phyloP scores from a whole-genome alignment of 2,329 filamentous ascomycete species.

The Fusarium sp. region DNA sequence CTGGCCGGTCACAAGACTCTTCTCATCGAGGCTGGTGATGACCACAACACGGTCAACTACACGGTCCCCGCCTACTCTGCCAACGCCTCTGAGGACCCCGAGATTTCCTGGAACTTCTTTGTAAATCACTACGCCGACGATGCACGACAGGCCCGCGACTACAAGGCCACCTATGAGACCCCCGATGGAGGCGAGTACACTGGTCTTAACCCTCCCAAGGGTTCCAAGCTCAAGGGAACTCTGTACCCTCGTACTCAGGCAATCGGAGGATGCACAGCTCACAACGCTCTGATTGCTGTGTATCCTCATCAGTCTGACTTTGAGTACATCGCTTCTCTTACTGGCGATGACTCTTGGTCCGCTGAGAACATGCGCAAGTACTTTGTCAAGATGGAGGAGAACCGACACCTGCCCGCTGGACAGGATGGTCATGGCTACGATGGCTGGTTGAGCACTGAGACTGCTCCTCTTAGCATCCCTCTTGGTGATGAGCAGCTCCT shows the following conservation, averaged over 20 bases:
- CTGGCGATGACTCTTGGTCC: slow-evolving; percentile 69
- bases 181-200: slow-evolving; percentile 65
- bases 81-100: slow-evolving; percentile 64
- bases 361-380: slow-evolving; percentile 70
- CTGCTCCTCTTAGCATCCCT: slow-evolving; percentile 26
- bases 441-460: slow-evolving; percentile 37
- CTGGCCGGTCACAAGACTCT: slow-evolving; percentile 68
- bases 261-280: slow-evolving; percentile 63
- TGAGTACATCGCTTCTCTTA: slow-evolving; percentile 65
- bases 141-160: slow-evolving; percentile 62
- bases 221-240: slow-evolving; percentile 54
- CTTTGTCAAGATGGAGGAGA: slow-evolving; percentile 66
- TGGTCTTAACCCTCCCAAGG: slow-evolving; percentile 52
- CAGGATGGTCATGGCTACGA: slow-evolving; percentile 32
- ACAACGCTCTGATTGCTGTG: slow-evolving; percentile 70
- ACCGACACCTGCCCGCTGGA: slow-evolving; percentile 53
- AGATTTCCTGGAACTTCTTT: slow-evolving; percentile 71
- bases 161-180: slow-evolving; percentile 68
- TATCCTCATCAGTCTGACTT: slow-evolving; percentile 70
- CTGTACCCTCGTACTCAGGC: slow-evolving; percentile 60
- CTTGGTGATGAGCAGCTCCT: slow-evolving; percentile 28
- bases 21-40: slow-evolving; percentile 70
- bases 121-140: slow-evolving; percentile 70
- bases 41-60: slow-evolving; percentile 63
- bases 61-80: slow-evolving; percentile 65